Percentiles rank a stretch among this genome's conserved stretches.
These are phyloP conservation scores for Rhodotorula taiwanensis DNA, from an alignment of 768 basidiomycete genomes.

Conservation along the genomic window DNA sequence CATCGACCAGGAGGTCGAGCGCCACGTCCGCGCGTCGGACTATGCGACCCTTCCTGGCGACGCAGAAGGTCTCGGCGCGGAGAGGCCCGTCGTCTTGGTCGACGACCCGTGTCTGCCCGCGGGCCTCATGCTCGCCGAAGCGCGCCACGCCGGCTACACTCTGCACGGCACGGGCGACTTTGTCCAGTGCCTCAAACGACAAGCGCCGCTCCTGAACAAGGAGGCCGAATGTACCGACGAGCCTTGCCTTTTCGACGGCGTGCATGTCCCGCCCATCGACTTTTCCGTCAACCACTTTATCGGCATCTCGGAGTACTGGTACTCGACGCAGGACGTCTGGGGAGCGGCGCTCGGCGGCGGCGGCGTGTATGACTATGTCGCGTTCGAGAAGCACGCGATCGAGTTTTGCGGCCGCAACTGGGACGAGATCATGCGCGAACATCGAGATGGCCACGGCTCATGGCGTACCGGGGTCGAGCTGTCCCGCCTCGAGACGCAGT, in stretches of 20 bases:
- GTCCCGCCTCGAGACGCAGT: constrained; percentile 87
- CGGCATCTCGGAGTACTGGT: constrained; percentile 98
- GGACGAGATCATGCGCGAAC: constrained; percentile 64
- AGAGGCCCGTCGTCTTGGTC: constrained; percentile 47
- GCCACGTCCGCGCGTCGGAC: constrained; percentile 31
- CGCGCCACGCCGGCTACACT: constrained; percentile 54
- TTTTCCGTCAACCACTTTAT: constrained; percentile 90
- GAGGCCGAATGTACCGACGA: constrained; percentile 69
- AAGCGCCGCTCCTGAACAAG: constrained; percentile 75
- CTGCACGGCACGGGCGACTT: constrained; percentile 86
- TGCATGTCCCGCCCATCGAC: constrained; percentile 88
- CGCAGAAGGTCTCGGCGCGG: constrained; percentile 5
- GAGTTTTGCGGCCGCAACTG: constrained; percentile 76
- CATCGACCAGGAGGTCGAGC: constrained; percentile 58
- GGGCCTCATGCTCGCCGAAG: constrained; percentile 59
- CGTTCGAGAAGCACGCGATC: constrained; percentile 87
- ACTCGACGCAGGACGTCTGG: constrained; percentile 94
- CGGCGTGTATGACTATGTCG: constrained; percentile 84
- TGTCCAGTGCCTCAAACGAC: constrained; percentile 66
- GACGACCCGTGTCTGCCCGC: constrained; percentile 86
- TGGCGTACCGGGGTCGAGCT: constrained; percentile 70
- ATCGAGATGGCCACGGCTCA: constrained; percentile 51
- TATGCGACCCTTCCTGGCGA: constrained; percentile 13
- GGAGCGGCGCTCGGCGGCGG: constrained; percentile 56
- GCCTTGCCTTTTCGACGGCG: constrained; percentile 89